These are phyloP conservation scores for Fusarium sp. DNA, from an alignment of 2,329 filamentous ascomycete species.

Conservation along the genomic window DNA sequence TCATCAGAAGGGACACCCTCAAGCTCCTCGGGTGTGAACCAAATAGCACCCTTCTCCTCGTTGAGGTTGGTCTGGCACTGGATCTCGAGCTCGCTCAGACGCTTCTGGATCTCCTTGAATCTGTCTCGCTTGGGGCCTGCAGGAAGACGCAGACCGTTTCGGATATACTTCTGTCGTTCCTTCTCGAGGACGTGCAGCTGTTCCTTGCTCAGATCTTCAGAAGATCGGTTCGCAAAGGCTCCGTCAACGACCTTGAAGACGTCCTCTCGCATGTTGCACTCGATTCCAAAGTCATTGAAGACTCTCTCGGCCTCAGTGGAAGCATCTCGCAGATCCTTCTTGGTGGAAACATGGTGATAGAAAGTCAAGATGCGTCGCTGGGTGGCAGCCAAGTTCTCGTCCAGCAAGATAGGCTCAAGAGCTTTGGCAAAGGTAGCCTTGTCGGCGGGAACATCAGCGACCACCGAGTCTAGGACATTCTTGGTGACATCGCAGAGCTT, in stretches of 20 bases:
- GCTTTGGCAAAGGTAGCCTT: constrained; percentile 67
- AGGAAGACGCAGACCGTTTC: constrained; percentile 79
- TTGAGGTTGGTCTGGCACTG: constrained; percentile 84
- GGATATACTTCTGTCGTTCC: constrained; percentile 81
- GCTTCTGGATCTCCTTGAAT: constrained; percentile 89
- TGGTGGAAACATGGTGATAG: constrained; percentile 81
- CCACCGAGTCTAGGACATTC: constrained; percentile 74
- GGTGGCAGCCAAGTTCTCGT: constrained; percentile 74
- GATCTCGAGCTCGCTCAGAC: constrained; percentile 79
- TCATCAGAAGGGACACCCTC: constrained; percentile 81
- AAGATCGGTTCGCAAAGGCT: constrained; percentile 64
- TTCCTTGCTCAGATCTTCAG: constrained; percentile 73
- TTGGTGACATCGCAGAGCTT: constrained; percentile 73
- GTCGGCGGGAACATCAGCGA: constrained; percentile 67
- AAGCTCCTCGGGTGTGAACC: constrained; percentile 80
- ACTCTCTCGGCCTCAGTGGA: constrained; percentile 81
- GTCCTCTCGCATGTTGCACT: constrained; percentile 85
- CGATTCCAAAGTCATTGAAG: constrained; percentile 81
- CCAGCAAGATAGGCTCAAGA: constrained; percentile 75
- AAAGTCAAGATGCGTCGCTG: constrained; percentile 78
- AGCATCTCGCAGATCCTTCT: constrained; percentile 77
- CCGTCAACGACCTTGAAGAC: constrained; percentile 76
- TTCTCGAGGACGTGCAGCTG: constrained; percentile 80
- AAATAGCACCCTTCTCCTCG: constrained; percentile 84
- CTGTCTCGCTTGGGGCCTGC: constrained; percentile 77